phyloP scores from a whole-genome alignment of 192 early-diverging fungal species.

The Coemansia aciculifera region DNA sequence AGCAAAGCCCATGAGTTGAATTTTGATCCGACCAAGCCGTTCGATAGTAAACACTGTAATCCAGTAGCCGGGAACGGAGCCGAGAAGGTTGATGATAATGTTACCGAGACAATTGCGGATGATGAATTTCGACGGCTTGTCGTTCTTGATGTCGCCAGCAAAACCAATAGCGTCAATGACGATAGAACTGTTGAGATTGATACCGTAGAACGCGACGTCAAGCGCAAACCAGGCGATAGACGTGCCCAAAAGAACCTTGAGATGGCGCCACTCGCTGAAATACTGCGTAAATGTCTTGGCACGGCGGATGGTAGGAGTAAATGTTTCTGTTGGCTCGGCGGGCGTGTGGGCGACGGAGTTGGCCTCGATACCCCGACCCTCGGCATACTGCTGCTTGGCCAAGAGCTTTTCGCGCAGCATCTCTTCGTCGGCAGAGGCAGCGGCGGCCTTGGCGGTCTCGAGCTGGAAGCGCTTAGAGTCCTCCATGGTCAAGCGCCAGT shows the following conservation, averaged over 20 bases:
- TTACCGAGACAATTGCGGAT: slow-evolving; percentile 81
- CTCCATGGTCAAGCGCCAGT: slow-evolving; percentile 89
- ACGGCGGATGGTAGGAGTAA: slow-evolving; percentile 7
- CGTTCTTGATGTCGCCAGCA: slow-evolving; percentile 36
- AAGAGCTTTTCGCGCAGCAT: slow-evolving; percentile 43
- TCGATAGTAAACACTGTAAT: slow-evolving; percentile 90
- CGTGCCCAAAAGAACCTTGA: slow-evolving; percentile 76
- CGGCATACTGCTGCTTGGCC: slow-evolving; percentile 28
- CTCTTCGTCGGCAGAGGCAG: slow-evolving; percentile 51
- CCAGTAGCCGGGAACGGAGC: slow-evolving; percentile 95
- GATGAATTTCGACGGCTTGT: slow-evolving; percentile 45
- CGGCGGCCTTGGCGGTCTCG: slow-evolving; percentile 38
- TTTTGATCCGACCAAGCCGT: slow-evolving; percentile 83
- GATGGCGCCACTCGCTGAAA: slow-evolving; percentile 79
- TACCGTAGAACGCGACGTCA: slow-evolving; percentile 82
- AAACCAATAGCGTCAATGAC: slow-evolving; percentile 74
- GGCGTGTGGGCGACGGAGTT: slow-evolving; percentile 6
- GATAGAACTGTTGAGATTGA: slow-evolving; percentile 78
- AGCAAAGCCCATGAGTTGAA: slow-evolving; percentile 89
- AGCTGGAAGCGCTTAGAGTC: slow-evolving; percentile 84
- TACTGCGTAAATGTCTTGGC: slow-evolving; percentile 62
- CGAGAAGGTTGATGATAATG: slow-evolving; percentile 85
- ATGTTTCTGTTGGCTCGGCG: background rate
- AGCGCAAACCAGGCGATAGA: slow-evolving; percentile 76
- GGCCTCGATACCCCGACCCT: slow-evolving; percentile 21